Conservation (phyloP, 768 basidiomycete species). For the Phaeotremella skinneri region DNA sequence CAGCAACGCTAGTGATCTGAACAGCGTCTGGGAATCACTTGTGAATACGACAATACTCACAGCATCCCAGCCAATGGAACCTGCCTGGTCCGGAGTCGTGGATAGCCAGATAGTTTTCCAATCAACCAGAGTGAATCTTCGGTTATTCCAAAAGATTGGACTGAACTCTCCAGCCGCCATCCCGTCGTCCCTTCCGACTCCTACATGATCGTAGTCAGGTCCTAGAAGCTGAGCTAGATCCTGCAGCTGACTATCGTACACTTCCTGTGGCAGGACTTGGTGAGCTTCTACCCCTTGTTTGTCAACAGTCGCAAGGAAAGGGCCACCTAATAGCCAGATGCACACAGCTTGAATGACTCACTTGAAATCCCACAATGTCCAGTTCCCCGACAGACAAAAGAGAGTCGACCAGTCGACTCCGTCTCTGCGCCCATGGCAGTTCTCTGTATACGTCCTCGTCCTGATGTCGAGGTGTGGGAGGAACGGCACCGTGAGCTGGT, state of each 20-base stretch:
- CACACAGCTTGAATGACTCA: slow-evolving; percentile 10
- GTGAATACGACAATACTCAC: slow-evolving; percentile 29
- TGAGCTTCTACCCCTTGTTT: not conserved
- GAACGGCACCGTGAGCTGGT: slow-evolving; percentile 22
- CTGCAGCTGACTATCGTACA: slow-evolving; percentile 59
- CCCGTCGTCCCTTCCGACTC: slow-evolving; percentile 66
- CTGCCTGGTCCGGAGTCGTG: slow-evolving; percentile 44
- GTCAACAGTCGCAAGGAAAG: too few relatives aligned
- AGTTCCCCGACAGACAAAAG: slow-evolving; percentile 30
- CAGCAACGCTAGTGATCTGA: too few relatives aligned
- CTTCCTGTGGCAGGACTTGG: slow-evolving; percentile 46
- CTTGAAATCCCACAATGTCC: slow-evolving; percentile 45
- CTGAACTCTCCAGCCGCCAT: slow-evolving; percentile 60
- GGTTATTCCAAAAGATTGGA: slow-evolving; percentile 64
- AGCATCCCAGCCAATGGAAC: slow-evolving; percentile 51
- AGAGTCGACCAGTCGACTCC: slow-evolving; percentile 36
- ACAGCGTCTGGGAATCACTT: slow-evolving; percentile 12
- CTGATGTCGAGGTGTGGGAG: slow-evolving; percentile 10
- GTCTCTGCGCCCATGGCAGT: slow-evolving; percentile 40
- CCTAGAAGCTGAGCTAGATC: slow-evolving; percentile 62
- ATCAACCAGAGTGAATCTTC: slow-evolving; percentile 28
- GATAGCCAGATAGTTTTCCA: slow-evolving; percentile 50
- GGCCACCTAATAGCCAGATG: not conserved
- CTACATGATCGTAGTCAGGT: slow-evolving; percentile 60
- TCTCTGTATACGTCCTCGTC: slow-evolving; percentile 20